phyloP scores from a whole-genome alignment of 2,329 filamentous ascomycete genomes.

The Sclerotiophoma versabilis region DNA sequence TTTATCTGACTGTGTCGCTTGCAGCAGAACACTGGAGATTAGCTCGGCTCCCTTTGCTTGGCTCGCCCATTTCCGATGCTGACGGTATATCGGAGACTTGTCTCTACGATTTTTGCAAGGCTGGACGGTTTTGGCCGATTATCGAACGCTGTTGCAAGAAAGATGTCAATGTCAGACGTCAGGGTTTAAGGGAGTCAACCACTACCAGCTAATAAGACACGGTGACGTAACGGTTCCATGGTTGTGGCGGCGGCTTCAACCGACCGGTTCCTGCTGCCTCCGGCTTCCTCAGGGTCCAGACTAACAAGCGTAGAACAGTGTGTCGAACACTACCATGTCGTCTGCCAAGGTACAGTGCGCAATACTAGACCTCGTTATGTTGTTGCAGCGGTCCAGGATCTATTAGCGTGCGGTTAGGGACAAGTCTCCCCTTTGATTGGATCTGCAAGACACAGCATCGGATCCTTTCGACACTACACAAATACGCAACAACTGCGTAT shows the following conservation, averaged over 20 bases:
- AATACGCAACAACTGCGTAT: neutral
- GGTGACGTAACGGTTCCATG: neutral
- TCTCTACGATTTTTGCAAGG: neutral
- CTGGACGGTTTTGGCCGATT: neutral
- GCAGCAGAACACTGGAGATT: neutral
- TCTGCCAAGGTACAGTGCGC: neutral
- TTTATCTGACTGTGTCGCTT: conserved; percentile 10
- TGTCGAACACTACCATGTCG: neutral
- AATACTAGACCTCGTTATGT: neutral
- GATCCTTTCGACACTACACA: neutral
- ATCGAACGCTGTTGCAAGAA: neutral
- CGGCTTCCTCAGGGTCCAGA: neutral
- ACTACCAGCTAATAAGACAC: neutral
- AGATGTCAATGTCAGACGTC: conserved; percentile 6
- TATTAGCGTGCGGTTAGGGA: neutral
- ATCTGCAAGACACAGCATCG: neutral
- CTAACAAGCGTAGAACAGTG: neutral
- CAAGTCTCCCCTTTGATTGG: conserved; percentile 1
- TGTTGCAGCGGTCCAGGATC: neutral
- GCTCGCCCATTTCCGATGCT: neutral
- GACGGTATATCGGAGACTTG: neutral
- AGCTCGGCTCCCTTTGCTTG: neutral
- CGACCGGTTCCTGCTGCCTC: neutral
- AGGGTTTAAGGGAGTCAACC: neutral
- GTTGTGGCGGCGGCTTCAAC: neutral